Evolutionary conservation across 768 basidiomycete genomes (phyloP), one percentile per base, ranked within the genome.

Genomic region (Auricularia auricula-judae): DNA sequence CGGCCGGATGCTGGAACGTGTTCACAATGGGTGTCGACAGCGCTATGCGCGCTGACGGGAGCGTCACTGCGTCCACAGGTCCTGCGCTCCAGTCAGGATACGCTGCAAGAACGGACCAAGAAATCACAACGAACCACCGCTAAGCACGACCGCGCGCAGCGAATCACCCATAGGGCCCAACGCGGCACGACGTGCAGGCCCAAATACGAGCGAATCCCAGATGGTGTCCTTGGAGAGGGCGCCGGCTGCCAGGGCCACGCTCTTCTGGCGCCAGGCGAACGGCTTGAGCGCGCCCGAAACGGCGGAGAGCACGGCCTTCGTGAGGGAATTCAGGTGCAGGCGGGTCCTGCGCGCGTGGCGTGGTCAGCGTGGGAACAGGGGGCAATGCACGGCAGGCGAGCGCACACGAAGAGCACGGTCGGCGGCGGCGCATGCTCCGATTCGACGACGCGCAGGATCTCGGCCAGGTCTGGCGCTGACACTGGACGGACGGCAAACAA

Each of bases 201-300:
- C 86, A 72, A 91, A 89, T 35, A 92, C 82, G 11, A 87, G 75
- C 62, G 86, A 82, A 72, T 97, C 93, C 88, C 91, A 93, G n/a
- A 92, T 72, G 65, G 88, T 88, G 65, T 88, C 86, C 70, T 87
- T 87, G 16, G 83, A 86, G 47, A 93, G 67, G 68, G 86, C 89
- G 3, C 94, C 94, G 64, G 91, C 88, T 0, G 74, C 71, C 3
- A 94, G 74, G 3, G 80, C 82, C 0, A 86, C 79, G 18, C 85
- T 66, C 72, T 96, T 96, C 74, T 94, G 94, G 36, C 89, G 81
- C 80, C 84, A 85, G 1, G 86, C 90, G 62, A 93, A 72, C 3
- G 82, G 72, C 70, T 82, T 86, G 18, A 88, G 67, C 16, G 86
- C 66, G 64, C 77, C 79, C 2, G 80, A 83, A 1, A 86, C 86